A percentile compares a stretch with the other conserved stretches of the same genome.
phyloP scores from a whole-genome alignment of 73 alveolate species.

The Breviolum minutum region DNA sequence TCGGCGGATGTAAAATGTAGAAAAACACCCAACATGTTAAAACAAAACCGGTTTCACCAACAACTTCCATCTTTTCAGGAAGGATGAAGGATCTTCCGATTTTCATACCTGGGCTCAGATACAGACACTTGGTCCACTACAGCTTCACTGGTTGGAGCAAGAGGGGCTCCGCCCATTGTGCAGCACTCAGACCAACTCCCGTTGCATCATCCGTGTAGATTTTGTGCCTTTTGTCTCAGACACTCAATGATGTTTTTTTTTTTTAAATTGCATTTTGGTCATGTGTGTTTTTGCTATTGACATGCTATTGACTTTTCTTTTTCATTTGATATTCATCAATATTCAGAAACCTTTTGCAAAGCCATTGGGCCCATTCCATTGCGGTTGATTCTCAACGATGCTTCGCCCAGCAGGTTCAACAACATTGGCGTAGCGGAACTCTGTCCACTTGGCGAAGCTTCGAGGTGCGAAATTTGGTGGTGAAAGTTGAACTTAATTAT shows the following conservation, averaged over 20 bases:
- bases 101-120: neutral
- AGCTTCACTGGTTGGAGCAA: neutral
- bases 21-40: no score
- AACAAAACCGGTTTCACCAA: neutral
- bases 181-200: neutral
- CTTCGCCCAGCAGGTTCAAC: slow-evolving; percentile 21
- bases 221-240: neutral
- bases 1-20: no score
- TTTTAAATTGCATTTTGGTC: neutral
- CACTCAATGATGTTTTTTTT: neutral
- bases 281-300: no score
- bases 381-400: neutral
- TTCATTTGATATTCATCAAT: neutral
- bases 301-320: neutral
- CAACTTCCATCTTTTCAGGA: neutral
- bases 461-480: neutral
- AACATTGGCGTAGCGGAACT: slow-evolving; percentile 64
- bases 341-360: neutral
- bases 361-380: neutral
- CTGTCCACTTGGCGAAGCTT: slow-evolving; percentile 46
- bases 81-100: no score
- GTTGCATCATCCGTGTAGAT: neutral
- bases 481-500: neutral
- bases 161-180: neutral
- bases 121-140: neutral